phyloP scores from a whole-genome alignment of 2,329 filamentous ascomycete species.

The Fusarium vanettenii region DNA sequence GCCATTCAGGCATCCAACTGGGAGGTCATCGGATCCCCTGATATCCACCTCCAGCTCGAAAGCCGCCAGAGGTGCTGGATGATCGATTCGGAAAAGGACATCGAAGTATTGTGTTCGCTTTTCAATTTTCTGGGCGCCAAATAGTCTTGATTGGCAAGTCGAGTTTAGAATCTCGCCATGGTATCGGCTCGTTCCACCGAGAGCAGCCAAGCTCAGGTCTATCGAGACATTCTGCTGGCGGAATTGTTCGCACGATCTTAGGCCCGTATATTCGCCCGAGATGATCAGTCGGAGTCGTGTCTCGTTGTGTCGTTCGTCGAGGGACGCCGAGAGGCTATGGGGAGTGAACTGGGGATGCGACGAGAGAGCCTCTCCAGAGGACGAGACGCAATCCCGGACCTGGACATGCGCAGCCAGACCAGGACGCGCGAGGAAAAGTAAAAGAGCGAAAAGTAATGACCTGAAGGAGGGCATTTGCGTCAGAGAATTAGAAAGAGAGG shows the following conservation, averaged over 20 bases:
- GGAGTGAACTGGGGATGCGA: slow-evolving; percentile 12
- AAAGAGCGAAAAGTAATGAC: background rate
- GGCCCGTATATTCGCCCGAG: background rate
- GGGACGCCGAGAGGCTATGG: background rate
- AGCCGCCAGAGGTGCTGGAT: slow-evolving; percentile 27
- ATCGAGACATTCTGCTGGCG: slow-evolving; percentile 17
- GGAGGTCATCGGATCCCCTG: slow-evolving; percentile 24
- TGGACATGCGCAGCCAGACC: slow-evolving; percentile 29
- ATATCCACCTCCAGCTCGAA: slow-evolving; percentile 31
- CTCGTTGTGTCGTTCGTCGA: slow-evolving; percentile 8
- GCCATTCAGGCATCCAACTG: slow-evolving; percentile 18
- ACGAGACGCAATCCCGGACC: slow-evolving; percentile 19
- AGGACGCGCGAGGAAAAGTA: background rate
- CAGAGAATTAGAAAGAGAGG: background rate
- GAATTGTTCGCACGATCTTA: slow-evolving; percentile 6
- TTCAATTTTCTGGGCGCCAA: background rate
- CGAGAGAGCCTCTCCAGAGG: slow-evolving; percentile 11
- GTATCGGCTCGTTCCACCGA: slow-evolving; percentile 33
- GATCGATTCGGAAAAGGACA: slow-evolving; percentile 44
- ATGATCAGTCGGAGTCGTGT: slow-evolving; percentile 9
- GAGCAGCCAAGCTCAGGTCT: slow-evolving; percentile 21
- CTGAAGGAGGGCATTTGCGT: slow-evolving; percentile 12
- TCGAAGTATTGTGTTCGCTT: background rate
- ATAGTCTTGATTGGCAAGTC: slow-evolving; percentile 11
- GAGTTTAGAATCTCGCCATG: slow-evolving; percentile 27